Evolutionary conservation across 306 rosid species (phyloP), one percentile per base, ranked within the genome.

Genomic region (Cajanus cajan): DNA sequence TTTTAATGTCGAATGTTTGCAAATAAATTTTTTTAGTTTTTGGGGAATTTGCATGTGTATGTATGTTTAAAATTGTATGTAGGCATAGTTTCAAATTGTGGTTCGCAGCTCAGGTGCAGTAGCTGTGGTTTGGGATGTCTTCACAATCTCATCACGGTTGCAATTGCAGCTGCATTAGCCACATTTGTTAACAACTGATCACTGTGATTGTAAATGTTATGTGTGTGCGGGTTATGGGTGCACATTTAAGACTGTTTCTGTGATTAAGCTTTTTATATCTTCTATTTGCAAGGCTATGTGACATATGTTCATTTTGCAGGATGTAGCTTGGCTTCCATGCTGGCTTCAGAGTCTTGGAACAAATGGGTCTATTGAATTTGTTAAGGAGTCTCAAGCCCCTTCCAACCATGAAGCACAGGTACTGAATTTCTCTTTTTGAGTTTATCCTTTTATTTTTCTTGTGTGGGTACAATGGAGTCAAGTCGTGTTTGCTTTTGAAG

Each of bases 291-390:
- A 74, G 18, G 72, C 66, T 58, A 61, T 25, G 77, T 75, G 76
- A 31, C 50, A 34, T 12, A 43, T 79, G 62, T 65, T 31, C 39
- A 47, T 57, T 71, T 74, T 59, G 39, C 83, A 92, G 98, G 97
- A 92, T 80, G 81, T 79, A 63, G 97, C 90, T 76, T 94, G 97
- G 98, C 83, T 89, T 78, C 97, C 98, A 40, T 73, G 79, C 78
- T 94, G 98, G 97, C 87, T 90, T 88, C 98, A 94, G 88, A 88
- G 86, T 73, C 78, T 83, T 81, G 86, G 85, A 82, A 62, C 83
- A 31, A 84, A 83, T 45, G 87, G 80, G 63, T 85, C 82, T 41
- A 65, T 55, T 85, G 91, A 80, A 43, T 55, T 66, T 58, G 54
- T 24, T 22, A 79, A 80, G 55, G 84, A 84, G 34, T 76, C 89